These are phyloP conservation scores for Salvia sclarea DNA, from an alignment of 305 asterid genomes.

Conservation along the genomic window DNA sequence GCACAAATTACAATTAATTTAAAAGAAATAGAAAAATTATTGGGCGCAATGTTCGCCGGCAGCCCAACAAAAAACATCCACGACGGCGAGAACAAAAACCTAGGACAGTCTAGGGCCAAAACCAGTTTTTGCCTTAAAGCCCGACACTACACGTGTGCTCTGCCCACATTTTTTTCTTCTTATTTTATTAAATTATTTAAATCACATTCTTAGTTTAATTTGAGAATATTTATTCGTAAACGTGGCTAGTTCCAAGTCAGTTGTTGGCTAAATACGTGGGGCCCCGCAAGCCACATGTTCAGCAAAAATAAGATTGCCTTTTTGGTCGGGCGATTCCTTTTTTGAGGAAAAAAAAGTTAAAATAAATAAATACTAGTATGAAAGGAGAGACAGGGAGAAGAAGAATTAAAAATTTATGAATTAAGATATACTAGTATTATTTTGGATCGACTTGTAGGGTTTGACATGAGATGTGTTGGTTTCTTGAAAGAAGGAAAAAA, in stretches of 20 bases:
- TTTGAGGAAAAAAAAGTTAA: neutral
- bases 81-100: slow-evolving; percentile 22
- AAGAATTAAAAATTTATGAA: neutral
- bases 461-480: too few relatives aligned
- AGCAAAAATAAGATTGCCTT: slow-evolving; percentile 1
- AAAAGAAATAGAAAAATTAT: neutral
- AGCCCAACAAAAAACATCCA: slow-evolving; percentile 25
- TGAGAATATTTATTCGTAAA: neutral
- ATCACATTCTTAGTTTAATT: neutral
- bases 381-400: too few relatives aligned
- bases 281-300: slow-evolving; percentile 18
- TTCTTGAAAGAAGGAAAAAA: too few relatives aligned
- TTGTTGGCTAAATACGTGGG: slow-evolving; percentile 15
- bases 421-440: too few relatives aligned
- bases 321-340: slow-evolving; percentile 24
- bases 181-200: neutral
- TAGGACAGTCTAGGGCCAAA: neutral
- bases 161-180: neutral
- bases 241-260: slow-evolving; percentile 27
- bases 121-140: slow-evolving; percentile 4
- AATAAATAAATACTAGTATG: too few relatives aligned
- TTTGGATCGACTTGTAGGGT: too few relatives aligned
- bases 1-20: neutral
- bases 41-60: slow-evolving; percentile 28
- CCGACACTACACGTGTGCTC: slow-evolving; percentile 41